These are phyloP conservation scores for Nicotiana attenuata DNA, from an alignment of 257 asterid genomes.

Conservation along the genomic window DNA sequence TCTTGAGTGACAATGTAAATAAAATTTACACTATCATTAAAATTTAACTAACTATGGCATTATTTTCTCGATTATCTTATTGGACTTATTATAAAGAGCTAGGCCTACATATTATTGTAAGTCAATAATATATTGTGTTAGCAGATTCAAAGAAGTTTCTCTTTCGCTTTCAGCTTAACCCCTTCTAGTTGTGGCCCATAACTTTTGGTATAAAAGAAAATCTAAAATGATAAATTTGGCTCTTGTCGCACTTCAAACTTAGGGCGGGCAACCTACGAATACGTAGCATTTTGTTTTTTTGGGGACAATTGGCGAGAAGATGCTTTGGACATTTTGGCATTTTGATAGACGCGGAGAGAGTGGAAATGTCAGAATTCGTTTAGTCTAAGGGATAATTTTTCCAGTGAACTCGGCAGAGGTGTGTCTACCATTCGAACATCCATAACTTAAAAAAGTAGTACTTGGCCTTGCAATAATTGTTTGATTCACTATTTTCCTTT, in stretches of 20 bases:
- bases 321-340: background rate
- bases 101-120: too few relatives aligned
- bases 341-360: background rate
- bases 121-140: too few relatives aligned
- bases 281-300: background rate
- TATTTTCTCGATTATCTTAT: too few relatives aligned
- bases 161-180: background rate
- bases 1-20: too few relatives aligned
- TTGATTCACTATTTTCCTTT: too few relatives aligned
- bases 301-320: background rate
- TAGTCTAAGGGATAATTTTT: background rate
- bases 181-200: background rate
- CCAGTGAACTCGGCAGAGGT: background rate
- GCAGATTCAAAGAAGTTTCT: background rate
- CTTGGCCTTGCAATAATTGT: too few relatives aligned
- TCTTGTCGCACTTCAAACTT: background rate
- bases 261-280: background rate
- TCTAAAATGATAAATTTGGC: background rate
- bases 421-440: too few relatives aligned
- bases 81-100: too few relatives aligned
- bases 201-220: background rate
- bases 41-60: too few relatives aligned
- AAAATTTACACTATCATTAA: too few relatives aligned
- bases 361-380: background rate
- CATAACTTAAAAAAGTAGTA: too few relatives aligned